Evolutionary conservation across 768 basidiomycete species (phyloP).

Genomic region (Daedaleopsis nitida): DNA sequence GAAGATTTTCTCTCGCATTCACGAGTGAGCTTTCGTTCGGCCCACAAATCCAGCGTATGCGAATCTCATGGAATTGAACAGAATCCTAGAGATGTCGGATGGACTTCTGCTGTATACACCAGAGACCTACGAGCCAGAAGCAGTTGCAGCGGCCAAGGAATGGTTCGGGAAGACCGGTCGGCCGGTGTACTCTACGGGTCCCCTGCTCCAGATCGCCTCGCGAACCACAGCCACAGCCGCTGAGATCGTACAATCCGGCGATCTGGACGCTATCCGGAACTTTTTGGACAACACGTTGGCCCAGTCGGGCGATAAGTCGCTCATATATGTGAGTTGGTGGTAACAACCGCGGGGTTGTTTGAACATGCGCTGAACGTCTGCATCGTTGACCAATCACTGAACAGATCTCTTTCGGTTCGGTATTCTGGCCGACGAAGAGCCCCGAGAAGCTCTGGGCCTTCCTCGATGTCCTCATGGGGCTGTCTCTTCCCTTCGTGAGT

Average conservation of each 20-base stretch:
- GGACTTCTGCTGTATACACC: constrained; percentile 7
- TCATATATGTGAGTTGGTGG: constrained; percentile 22
- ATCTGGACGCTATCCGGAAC: neutral
- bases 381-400: neutral
- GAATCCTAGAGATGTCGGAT: constrained; percentile 5
- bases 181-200: constrained; percentile 9
- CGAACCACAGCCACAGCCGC: neutral
- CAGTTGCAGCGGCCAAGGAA: neutral
- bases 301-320: constrained; percentile 19
- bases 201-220: constrained; percentile 4
- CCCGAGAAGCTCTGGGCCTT: constrained; percentile 22
- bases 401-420: constrained; percentile 25
- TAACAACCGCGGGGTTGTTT: neutral
- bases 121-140: constrained; percentile 12
- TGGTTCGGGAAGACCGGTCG: constrained; percentile 10
- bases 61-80: neutral
- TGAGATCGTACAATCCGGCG: neutral
- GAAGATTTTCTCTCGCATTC: neutral
- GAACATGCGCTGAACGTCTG: neutral
- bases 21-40: constrained; percentile 6
- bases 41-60: neutral
- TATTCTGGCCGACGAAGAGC: constrained; percentile 20
- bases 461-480: constrained; percentile 22
- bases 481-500: constrained; percentile 24
- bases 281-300: constrained; percentile 12